Conservation (phyloP, 768 basidiomycete genomes). For the Chlorophyllum brunneum region DNA sequence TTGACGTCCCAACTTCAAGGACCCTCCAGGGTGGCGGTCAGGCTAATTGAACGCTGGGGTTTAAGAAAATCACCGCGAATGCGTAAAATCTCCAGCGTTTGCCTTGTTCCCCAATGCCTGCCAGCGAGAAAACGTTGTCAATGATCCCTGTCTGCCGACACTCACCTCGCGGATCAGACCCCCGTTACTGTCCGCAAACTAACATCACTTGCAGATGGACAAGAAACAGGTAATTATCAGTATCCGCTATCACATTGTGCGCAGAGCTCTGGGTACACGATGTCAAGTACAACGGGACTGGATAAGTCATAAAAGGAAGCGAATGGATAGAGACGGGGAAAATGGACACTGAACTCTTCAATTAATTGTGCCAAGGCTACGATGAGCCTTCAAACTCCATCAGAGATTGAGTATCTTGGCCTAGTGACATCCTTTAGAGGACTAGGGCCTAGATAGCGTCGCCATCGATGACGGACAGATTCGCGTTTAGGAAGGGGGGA, state of each 20-base stretch:
- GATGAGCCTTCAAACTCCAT: no score
- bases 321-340: background rate
- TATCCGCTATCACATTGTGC: constrained; percentile 11
- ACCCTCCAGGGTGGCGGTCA: no score
- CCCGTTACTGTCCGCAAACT: background rate
- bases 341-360: constrained; percentile 11
- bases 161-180: constrained; percentile 6
- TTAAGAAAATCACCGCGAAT: background rate
- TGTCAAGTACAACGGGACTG: constrained; percentile 3
- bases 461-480: constrained; percentile 2
- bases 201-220: constrained; percentile 1
- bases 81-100: background rate
- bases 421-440: background rate
- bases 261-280: constrained; percentile 8
- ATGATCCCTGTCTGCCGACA: background rate
- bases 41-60: no score
- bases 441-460: background rate
- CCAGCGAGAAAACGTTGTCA: background rate
- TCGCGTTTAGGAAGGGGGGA: background rate
- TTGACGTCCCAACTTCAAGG: no score
- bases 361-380: no score
- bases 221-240: constrained; percentile 1
- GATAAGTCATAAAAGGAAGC: background rate
- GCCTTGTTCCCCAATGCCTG: background rate
- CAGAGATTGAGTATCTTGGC: background rate